A percentile compares a stretch with the other conserved stretches of the same genome.
Evolutionary conservation across 1,139 yeast species (phyloP).

Genomic region (Protomyces macrosporus): DNA sequence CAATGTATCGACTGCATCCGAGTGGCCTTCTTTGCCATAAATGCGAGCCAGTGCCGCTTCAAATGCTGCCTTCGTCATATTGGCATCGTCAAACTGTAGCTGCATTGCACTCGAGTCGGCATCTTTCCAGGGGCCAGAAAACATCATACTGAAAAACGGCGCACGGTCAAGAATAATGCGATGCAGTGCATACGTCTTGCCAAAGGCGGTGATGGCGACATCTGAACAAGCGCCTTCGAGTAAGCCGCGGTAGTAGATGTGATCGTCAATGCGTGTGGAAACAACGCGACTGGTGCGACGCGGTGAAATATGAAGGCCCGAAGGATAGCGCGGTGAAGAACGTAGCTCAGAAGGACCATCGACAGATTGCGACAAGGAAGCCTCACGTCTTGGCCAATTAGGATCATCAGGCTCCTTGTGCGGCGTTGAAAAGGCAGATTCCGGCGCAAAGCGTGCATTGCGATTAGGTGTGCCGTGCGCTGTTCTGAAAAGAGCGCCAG

Average conservation of each 20-base stretch:
- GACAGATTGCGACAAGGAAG: background rate
- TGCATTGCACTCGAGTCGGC: conserved; percentile 36
- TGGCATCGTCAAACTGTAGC: conserved; percentile 43
- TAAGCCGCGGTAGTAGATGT: conserved; percentile 31
- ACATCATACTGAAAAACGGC: conserved; percentile 47
- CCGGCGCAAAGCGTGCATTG: background rate
- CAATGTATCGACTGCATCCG: conserved; percentile 40
- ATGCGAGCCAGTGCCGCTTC: conserved; percentile 46
- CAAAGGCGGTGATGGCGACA: conserved; percentile 47
- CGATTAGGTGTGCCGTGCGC: background rate
- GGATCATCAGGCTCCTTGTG: conserved; percentile 24
- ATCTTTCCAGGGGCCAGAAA: conserved; percentile 45
- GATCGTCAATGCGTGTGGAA: conserved; percentile 21
- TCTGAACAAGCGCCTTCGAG: conserved; percentile 46
- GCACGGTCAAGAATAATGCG: conserved; percentile 46
- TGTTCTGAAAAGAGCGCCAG: background rate
- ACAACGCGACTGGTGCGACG: conserved; percentile 3
- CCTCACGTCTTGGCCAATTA: conserved; percentile 16
- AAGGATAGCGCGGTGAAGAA: conserved; percentile 3
- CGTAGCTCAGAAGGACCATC: background rate
- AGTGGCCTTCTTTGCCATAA: conserved; percentile 44
- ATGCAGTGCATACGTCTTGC: conserved; percentile 44
- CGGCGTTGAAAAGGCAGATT: conserved; percentile 15
- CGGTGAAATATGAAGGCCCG: conserved; percentile 4
- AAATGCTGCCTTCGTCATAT: conserved; percentile 45